Evolutionary conservation across 345 rosid species (phyloP).

Genomic region (Pelargonium nanum): DNA sequence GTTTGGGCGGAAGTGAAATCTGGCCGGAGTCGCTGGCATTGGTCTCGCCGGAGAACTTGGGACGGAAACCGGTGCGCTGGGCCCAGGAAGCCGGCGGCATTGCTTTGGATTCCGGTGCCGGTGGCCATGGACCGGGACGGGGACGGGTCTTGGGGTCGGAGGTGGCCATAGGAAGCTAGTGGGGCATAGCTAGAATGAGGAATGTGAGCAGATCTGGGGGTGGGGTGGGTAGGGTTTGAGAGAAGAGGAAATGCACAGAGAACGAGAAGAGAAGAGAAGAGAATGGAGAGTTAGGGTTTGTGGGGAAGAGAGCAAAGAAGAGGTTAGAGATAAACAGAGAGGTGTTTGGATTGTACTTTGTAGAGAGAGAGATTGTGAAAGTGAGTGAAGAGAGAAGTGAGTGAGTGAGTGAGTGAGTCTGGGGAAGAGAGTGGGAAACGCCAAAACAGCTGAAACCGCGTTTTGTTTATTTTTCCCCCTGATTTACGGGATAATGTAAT

Average conservation of each 20-base stretch:
- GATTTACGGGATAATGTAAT: neutral
- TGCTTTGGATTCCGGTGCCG: constrained; percentile 63
- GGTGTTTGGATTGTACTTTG: neutral
- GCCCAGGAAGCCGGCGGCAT: constrained; percentile 96
- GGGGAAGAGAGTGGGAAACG: constrained; percentile 8
- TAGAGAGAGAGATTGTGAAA: neutral
- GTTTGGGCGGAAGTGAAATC: constrained; percentile 37
- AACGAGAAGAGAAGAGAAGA: neutral
- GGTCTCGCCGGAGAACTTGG: constrained; percentile 91
- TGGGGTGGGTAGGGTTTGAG: constrained; percentile 13
- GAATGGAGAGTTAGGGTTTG: neutral
- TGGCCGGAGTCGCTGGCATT: constrained; percentile 73
- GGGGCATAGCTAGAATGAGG: constrained; percentile 4
- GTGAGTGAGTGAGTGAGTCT: neutral
- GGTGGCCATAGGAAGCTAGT: constrained; percentile 38
- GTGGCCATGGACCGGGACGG: constrained; percentile 65
- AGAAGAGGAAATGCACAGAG: neutral
- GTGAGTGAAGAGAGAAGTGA: constrained; percentile 3
- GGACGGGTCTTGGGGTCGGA: constrained; percentile 63
- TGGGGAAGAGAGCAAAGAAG: neutral
- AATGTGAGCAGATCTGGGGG: constrained; percentile 20
- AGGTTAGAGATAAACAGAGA: neutral
- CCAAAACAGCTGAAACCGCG: constrained; percentile 19
- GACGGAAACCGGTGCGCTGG: constrained; percentile 79
- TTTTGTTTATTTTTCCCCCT: neutral